Evolutionary conservation across 768 basidiomycete genomes (phyloP).

Genomic region (Auricularia auricula-judae): DNA sequence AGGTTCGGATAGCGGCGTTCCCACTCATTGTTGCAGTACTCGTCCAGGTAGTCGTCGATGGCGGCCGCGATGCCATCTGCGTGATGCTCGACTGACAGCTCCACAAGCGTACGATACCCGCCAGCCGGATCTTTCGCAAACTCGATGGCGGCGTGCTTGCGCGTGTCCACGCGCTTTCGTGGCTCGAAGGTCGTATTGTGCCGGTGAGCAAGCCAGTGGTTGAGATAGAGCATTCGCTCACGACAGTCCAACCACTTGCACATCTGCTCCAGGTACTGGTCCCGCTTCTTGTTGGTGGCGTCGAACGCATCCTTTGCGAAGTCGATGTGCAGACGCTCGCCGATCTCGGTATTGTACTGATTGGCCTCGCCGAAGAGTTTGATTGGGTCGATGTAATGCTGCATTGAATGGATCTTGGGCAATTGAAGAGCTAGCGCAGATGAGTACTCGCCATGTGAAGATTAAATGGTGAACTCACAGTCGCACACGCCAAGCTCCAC

Average conservation of each 20-base stretch:
- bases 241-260: not conserved
- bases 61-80: not conserved
- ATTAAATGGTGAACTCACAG: too few species aligned
- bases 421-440: conserved; percentile 17
- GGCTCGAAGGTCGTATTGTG: not conserved
- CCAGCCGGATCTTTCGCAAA: not conserved
- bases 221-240: not conserved
- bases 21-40: not conserved
- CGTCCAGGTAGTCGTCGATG: not conserved
- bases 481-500: conserved; percentile 3
- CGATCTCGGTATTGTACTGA: not conserved
- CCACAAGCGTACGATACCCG: not conserved
- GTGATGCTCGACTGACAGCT: not conserved
- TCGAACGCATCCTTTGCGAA: not conserved
- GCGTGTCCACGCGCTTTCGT: not conserved
- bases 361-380: conserved; percentile 7
- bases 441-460: too few species aligned
- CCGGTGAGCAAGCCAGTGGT: not conserved
- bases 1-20: not conserved
- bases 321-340: not conserved
- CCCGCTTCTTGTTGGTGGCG: not conserved
- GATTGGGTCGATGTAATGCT: conserved; percentile 15
- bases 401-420: conserved; percentile 14
- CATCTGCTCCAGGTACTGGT: not conserved
- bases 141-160: not conserved